Base-by-base conservation (phyloP, 2,329 filamentous ascomycete genomes). In the Phyllosticta citribraziliensis region DNA sequence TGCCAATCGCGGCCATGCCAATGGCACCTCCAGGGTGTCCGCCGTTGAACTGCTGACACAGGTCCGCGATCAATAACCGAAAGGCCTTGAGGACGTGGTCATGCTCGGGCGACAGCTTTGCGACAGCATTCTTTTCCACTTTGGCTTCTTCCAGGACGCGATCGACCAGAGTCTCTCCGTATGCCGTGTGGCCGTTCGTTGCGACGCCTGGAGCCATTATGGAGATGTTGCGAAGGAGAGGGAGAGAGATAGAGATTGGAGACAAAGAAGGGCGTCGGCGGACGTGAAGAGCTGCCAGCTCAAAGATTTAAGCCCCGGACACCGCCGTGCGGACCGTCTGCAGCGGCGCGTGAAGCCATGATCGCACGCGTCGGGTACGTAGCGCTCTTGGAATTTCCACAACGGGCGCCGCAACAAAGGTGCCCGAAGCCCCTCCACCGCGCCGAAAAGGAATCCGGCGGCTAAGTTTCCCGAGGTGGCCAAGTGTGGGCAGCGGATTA, bases 21-120 rank as follows among this genome's bases (percentile, higher is more conserved):
- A 85, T 84, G 19, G 80, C 81, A 60, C 78, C 78, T 62, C 79
- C 86, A 19, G 85, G 86, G 68, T 88, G 86, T 0, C 86, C 86
- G 40, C 85, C 85, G 64, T 83, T 83, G 72, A 87, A 89, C 65
- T 88, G 85, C 69, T 88, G 80, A 67, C 85, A 88, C 2, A 89
- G 73, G 68, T 89, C 86, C 53, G 86, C 84, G 62, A 88, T 85
- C 30, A 88, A 73, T 56, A 82, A 74, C 60, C 86, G 77, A 68
- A 87, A 87, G 5, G 81, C 82, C 66, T 79, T 80, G 57, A 88
- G 72, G 1, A 86, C 82, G 20, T 81, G 69, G 56, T 84, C 78
- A 65, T 77, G 75, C 52, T 72, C 68, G 11, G 64, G 57, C 33
- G 68, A 69, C 14, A 70, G 59, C 27, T 64, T 67, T 25, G 63